These are phyloP conservation scores for Botrytis fragariae DNA, from an alignment of 2,329 filamentous ascomycete genomes.

Conservation along the genomic window DNA sequence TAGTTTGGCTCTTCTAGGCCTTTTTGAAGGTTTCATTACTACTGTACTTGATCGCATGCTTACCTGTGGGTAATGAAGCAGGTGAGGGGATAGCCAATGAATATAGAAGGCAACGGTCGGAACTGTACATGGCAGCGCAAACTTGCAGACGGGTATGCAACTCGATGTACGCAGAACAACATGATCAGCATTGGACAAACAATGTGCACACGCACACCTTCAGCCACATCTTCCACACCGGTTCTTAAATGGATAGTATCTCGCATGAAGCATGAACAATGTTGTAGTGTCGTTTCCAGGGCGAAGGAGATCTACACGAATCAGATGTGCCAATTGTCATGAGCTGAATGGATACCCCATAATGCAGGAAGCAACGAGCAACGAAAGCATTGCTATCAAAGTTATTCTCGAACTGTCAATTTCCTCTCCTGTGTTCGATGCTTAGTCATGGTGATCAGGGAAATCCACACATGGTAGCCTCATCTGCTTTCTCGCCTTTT, in stretches of 20 bases:
- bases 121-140: conserved; percentile 17
- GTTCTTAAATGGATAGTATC: conserved; percentile 13
- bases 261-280: conserved; percentile 16
- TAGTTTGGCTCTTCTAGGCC: conserved; percentile 18
- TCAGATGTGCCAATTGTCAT: neutral
- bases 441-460: neutral
- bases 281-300: neutral
- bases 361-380: conserved; percentile 15
- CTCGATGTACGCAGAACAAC: conserved; percentile 2
- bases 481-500: conserved; percentile 10
- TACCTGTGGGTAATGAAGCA: neutral
- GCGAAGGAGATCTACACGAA: neutral
- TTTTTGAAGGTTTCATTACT: conserved; percentile 11
- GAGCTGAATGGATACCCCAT: conserved; percentile 16
- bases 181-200: conserved; percentile 10
- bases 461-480: conserved; percentile 7
- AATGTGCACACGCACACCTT: conserved; percentile 3
- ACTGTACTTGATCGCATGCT: conserved; percentile 12
- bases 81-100: conserved; percentile 8
- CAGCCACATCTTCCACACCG: conserved; percentile 10
- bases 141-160: conserved; percentile 17
- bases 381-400: conserved; percentile 4
- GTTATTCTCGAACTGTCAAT: conserved; percentile 10
- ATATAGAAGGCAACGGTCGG: conserved; percentile 2
- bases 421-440: neutral